Conservation (phyloP, 352 stramenopile species). For the Peronospora tabacina region DNA sequence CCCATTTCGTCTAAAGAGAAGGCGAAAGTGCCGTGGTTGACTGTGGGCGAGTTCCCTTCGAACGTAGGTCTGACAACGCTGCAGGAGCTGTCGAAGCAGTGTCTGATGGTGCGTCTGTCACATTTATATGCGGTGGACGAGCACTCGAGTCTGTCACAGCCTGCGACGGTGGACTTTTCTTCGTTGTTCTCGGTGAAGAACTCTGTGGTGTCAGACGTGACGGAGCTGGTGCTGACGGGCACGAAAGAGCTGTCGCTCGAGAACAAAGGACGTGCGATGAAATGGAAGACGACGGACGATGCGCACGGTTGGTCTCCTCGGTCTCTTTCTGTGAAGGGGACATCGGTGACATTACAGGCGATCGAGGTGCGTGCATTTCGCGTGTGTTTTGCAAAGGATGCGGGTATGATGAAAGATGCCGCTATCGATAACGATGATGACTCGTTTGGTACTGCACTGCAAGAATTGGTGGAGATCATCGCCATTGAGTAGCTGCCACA, state of each 20-base stretch:
- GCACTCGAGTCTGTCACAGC: conserved; percentile 67
- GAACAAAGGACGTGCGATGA: conserved; percentile 13
- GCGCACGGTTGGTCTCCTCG: conserved; percentile 19
- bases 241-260: conserved; percentile 47
- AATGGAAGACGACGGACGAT: conserved; percentile 40
- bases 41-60: conserved; percentile 63
- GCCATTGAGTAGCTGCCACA: conserved; percentile 24
- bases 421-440: conserved; percentile 8
- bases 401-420: neutral
- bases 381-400: conserved; percentile 41
- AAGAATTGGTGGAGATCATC: conserved; percentile 32
- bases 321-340: conserved; percentile 44
- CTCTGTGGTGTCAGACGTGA: conserved; percentile 49
- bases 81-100: conserved; percentile 60
- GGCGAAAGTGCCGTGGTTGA: conserved; percentile 60
- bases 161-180: conserved; percentile 64
- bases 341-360: conserved; percentile 64
- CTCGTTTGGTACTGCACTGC: conserved; percentile 19
- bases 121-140: conserved; percentile 91
- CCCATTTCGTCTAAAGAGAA: conserved; percentile 18
- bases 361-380: conserved; percentile 93
- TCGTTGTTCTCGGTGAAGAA: conserved; percentile 48
- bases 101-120: conserved; percentile 86
- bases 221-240: conserved; percentile 87
- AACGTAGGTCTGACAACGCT: conserved; percentile 93